Percentiles rank a stretch among this genome's conserved stretches.
These are phyloP conservation scores for Nakaseomyces nivariensis DNA, from an alignment of 1,139 yeast species.

Conservation along the genomic window DNA sequence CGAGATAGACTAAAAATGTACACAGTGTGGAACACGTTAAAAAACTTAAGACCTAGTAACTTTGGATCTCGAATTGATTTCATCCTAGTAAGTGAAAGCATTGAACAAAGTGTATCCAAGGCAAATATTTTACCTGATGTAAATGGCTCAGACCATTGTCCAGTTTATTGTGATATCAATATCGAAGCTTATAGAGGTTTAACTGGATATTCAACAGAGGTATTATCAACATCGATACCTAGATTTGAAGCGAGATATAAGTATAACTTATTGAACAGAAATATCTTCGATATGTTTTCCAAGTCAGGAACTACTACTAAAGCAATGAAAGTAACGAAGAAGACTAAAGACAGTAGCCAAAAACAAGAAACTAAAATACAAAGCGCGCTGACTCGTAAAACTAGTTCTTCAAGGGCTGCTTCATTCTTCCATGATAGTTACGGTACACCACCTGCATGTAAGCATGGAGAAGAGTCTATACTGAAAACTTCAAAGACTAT, in stretches of 20 bases:
- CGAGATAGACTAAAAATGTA: slow-evolving; percentile 51
- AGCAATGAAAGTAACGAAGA: background rate
- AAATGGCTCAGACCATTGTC: slow-evolving; percentile 92
- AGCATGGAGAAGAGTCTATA: slow-evolving; percentile 41
- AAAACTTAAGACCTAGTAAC: slow-evolving; percentile 70
- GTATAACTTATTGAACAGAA: slow-evolving; percentile 43
- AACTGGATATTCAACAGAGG: background rate
- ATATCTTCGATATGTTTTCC: slow-evolving; percentile 44
- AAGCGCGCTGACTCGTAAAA: background rate
- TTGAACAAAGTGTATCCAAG: slow-evolving; percentile 31
- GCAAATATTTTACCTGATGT: slow-evolving; percentile 64
- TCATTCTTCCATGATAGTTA: slow-evolving; percentile 16
- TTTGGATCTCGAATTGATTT: slow-evolving; percentile 85
- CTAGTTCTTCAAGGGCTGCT: background rate
- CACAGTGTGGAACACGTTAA: slow-evolving; percentile 86
- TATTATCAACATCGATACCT: slow-evolving; percentile 20
- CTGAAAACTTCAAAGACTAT: slow-evolving; percentile 40
- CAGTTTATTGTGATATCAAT: slow-evolving; percentile 63
- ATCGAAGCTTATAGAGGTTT: slow-evolving; percentile 9
- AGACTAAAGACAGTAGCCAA: background rate
- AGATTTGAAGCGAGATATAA: slow-evolving; percentile 48
- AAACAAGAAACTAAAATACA: background rate
- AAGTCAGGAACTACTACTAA: slow-evolving; percentile 6
- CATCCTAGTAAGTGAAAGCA: slow-evolving; percentile 40
- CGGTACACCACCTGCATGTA: slow-evolving; percentile 41